Conservation (phyloP, 257 asterid species). For the Ajuga chamaepitys region DNA sequence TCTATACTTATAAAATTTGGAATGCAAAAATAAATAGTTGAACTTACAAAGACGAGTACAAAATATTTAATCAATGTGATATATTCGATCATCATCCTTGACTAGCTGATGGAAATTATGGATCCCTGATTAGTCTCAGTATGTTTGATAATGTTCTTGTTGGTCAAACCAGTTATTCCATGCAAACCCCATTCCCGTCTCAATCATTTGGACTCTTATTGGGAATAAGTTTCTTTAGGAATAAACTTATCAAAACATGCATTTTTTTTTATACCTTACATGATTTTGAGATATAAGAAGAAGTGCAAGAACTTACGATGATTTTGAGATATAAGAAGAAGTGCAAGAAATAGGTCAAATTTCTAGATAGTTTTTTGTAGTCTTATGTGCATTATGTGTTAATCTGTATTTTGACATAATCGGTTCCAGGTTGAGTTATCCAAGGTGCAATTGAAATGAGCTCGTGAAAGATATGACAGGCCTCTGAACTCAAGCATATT, state of each 20-base stretch:
- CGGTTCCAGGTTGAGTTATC: slow-evolving; percentile 58
- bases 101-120: not conserved
- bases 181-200: not conserved
- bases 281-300: too few species aligned
- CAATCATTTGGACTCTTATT: not conserved
- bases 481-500: slow-evolving; percentile 52
- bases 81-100: not conserved
- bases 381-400: too few species aligned
- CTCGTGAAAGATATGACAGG: slow-evolving; percentile 73
- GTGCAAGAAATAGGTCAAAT: slow-evolving; percentile 83
- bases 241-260: slow-evolving; percentile 5
- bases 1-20: too few species aligned
- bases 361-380: too few species aligned
- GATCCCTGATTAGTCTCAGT: not conserved
- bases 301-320: slow-evolving; percentile 62
- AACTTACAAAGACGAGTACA: not conserved
- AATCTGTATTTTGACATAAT: slow-evolving; percentile 16
- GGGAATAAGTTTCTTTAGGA: not conserved
- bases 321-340: slow-evolving; percentile 89
- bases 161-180: not conserved
- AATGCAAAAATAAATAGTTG: not conserved
- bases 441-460: slow-evolving; percentile 77
- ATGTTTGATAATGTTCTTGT: not conserved
- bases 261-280: too few species aligned
- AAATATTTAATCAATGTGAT: not conserved